Evolutionary conservation across 2,329 filamentous ascomycete genomes (phyloP), one percentile per base, ranked within the genome.

Genomic region (Dactylonectria macrodidyma): DNA sequence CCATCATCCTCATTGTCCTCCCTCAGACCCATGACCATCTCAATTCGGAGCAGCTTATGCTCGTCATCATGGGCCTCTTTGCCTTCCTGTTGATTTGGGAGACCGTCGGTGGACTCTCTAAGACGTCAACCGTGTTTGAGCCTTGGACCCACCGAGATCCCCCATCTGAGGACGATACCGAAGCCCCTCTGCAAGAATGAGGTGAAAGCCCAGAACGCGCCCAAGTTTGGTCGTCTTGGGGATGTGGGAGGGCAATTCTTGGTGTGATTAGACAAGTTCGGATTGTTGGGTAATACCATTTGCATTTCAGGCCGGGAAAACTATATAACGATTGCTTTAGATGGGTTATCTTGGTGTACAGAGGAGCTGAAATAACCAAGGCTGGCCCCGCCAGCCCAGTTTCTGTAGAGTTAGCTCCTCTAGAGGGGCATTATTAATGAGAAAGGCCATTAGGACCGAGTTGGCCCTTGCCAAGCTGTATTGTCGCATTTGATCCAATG

Each of bases 31-130:
- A 78, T 54, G 65, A 72, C 8, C 71, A 76, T n/a, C 72, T 81
- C 8, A 72, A 71, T 26, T 72, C 79, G 1, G 78, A 76, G 41
- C 68, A 78, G 30, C 79, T 84, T 36, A 78, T 86, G 72, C 81
- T 79, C 4, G 77, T 84, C 8, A 76, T 84, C 47, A 84, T 83
- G 82, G 77, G 79, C 1, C 73, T 86, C 16, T 79, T 85, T 60
- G 81, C 80, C 1, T 80, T 83, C 62, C 75, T 83, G 5, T 70
- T 83, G 3, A 69, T 85, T 10, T 85, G 83, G 83, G 84, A 85
- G 73, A 85, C 81, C 22, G 62, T 84, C 7, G 80, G 79, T 2
- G 79, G 80, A 1, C 38, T 81, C 38, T 71, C 76, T 10, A 78
- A 74, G 60, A 74, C 74, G 2, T 74, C 78, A 0, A 67, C 67